Conservation (phyloP, 345 rosid species). For the Citrus inodora region DNA sequence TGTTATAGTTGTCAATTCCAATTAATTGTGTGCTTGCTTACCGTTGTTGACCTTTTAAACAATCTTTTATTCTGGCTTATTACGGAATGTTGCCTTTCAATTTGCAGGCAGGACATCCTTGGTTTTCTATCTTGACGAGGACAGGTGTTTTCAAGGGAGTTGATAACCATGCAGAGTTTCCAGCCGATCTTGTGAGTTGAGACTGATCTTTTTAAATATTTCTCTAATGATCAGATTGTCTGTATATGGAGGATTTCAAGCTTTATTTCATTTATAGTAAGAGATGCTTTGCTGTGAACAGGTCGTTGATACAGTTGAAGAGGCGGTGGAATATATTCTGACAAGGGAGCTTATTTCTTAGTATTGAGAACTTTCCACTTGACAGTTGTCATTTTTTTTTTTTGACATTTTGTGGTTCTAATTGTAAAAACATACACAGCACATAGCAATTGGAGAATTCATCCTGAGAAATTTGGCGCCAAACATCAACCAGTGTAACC, state of each 20-base stretch:
- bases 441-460: neutral
- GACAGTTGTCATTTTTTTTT: neutral
- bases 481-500: neutral
- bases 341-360: constrained; percentile 22
- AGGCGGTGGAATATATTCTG: constrained; percentile 47
- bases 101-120: constrained; percentile 44
- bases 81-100: neutral
- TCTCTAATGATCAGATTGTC: no score
- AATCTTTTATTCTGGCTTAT: neutral
- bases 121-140: constrained; percentile 51
- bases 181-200: constrained; percentile 42
- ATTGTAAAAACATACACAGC: neutral
- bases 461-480: neutral
- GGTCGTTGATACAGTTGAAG: constrained; percentile 49
- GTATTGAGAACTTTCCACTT: neutral
- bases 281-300: constrained; percentile 8
- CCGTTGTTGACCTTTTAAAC: neutral
- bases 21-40: neutral
- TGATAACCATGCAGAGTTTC: constrained; percentile 32
- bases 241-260: neutral
- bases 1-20: neutral
- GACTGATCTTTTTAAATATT: no score
- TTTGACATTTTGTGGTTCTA: neutral
- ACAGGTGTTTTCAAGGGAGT: constrained; percentile 41
- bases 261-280: neutral